phyloP scores from a whole-genome alignment of 1,139 yeast genomes.

The Suhomyces chickasaworum region DNA sequence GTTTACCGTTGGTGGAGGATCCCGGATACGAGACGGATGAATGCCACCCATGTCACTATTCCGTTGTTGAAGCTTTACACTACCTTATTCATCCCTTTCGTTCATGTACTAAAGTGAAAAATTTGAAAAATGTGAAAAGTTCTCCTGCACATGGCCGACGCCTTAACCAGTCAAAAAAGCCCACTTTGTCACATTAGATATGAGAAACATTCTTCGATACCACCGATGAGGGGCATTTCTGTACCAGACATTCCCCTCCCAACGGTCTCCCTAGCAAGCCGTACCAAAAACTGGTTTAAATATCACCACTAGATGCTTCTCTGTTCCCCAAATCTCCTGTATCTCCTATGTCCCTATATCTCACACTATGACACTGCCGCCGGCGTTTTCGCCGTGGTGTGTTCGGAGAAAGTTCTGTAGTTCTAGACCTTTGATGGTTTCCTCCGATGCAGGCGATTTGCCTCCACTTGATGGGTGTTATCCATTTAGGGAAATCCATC shows the following conservation, averaged over 20 bases:
- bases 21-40: background rate
- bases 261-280: background rate
- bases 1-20: background rate
- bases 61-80: background rate
- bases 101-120: constrained; percentile 1
- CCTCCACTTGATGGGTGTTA: background rate
- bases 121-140: constrained; percentile 8
- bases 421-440: background rate
- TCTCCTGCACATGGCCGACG: constrained; percentile 1
- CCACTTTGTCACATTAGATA: background rate
- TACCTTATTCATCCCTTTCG: background rate
- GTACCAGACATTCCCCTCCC: background rate
- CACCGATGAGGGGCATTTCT: background rate
- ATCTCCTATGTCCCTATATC: no score
- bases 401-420: background rate
- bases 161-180: background rate
- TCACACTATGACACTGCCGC: background rate
- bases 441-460: background rate
- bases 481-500: constrained; percentile 2
- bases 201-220: background rate
- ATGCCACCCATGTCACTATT: background rate
- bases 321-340: no score
- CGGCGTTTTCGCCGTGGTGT: background rate
- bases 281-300: no score
- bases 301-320: no score